These are phyloP conservation scores for Diplosphaera chodatii DNA, from an alignment of 139 green algal genomes.

Conservation along the genomic window DNA sequence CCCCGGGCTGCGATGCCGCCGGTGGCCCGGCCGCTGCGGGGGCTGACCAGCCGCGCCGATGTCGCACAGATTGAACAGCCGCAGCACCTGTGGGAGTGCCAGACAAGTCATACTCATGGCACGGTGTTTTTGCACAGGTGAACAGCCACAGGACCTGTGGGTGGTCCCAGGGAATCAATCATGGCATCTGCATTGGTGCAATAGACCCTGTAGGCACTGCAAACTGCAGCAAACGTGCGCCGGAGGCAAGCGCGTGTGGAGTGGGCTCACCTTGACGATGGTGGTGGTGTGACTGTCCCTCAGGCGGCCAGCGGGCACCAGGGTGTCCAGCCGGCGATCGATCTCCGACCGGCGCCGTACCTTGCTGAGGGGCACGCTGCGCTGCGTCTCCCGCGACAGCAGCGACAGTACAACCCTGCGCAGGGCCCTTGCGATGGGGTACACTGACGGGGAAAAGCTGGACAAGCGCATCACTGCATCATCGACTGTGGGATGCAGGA, in stretches of 20 bases:
- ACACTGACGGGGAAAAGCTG: no score
- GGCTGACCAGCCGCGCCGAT: conserved; percentile 36
- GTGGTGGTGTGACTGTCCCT: conserved; percentile 33
- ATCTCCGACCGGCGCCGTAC: conserved; percentile 63
- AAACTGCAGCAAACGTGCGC: no score
- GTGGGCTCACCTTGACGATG: conserved; percentile 65
- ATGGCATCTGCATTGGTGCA: no score
- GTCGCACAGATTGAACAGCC: conserved; percentile 91
- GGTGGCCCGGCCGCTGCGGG: not conserved
- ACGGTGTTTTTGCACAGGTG: no score
- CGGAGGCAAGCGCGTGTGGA: no score
- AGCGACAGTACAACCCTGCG: not conserved
- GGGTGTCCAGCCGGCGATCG: conserved; percentile 63
- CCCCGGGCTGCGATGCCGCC: not conserved
- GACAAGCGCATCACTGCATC: no score
- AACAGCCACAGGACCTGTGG: no score
- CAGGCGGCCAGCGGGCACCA: conserved; percentile 50
- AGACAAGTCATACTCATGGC: no score
- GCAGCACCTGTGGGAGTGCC: conserved; percentile 50
- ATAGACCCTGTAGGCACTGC: no score
- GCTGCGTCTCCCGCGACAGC: not conserved
- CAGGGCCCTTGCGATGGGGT: no score
- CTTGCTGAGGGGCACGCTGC: not conserved
- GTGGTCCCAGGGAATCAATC: no score
- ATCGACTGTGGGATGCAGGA: no score